Evolutionary conservation across 306 rosid species (phyloP), one percentile per base, ranked within the genome.

Genomic region (Fragaria vesca): DNA sequence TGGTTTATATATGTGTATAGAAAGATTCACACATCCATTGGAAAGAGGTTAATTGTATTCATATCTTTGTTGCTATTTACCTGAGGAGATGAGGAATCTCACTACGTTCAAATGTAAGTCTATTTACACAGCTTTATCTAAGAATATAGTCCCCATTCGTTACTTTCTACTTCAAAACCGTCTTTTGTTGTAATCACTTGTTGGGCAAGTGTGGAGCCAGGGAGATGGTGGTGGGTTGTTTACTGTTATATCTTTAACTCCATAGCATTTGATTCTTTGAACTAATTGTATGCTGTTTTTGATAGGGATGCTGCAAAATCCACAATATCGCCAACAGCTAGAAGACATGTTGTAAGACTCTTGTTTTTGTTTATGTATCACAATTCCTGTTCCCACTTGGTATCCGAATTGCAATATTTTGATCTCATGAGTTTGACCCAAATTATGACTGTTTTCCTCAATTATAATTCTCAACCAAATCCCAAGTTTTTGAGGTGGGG

Each of bases 61-160:
- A 66, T 73, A 78, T 73, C 71, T 51, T 83, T 89, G 89, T 91
- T 93, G 99, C 83, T 88, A 93, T 83, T 91, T 95, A 84, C 99
- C 98, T 3, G 99, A 95, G 85, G 98, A 95, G 84, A 88, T 93
- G 97, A 91, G 99, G 84, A 95, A 91, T 86, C 99, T 98, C 43
- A 66, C 86, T 48, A 91, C 97, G 66, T 95, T 95, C 85, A 95
- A 95, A 89, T 93, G 97, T 95, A 84, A 95, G 91, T 84, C 72
- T 63, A 74, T 84, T 45, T 69, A 21, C 28, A 0, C 20, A 18
- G 50, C 73, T 38, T 42, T 65, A 48, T 21, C 68, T 57, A 28
- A n/a, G 8, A 24, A 58, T 40, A 10, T 18, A 28, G 13, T 46
- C 45, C 46, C 2, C 12, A 15, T 34, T 7, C 0, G 16, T 34